Conservation (phyloP, 2,329 filamentous ascomycete species). For the Exophiala bonariae region DNA sequence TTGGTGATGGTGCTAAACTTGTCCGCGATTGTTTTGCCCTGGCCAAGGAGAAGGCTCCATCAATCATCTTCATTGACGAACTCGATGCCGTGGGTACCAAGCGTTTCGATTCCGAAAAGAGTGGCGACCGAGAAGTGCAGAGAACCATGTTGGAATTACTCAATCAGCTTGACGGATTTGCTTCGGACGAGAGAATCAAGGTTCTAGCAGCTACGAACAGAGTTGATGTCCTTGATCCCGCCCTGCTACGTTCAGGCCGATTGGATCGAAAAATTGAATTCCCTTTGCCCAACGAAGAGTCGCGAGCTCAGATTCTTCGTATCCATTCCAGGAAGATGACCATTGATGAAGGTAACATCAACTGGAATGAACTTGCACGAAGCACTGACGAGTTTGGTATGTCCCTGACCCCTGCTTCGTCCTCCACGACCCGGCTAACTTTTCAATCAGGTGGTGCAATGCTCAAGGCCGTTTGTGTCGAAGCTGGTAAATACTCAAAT, state of each 20-base stretch:
- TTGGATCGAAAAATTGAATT: slow-evolving; percentile 98
- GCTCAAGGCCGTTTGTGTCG: slow-evolving; percentile 97
- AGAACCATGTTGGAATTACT: slow-evolving; percentile 98
- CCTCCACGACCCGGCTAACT: too few species aligned
- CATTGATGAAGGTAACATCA: slow-evolving; percentile 78
- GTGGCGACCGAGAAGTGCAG: slow-evolving; percentile 95
- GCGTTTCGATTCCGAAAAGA: slow-evolving; percentile 98
- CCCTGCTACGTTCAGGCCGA: slow-evolving; percentile 85
- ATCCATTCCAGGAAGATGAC: slow-evolving; percentile 99
- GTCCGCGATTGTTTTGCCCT: slow-evolving; percentile 97
- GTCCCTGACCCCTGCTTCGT: too few species aligned
- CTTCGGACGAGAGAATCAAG: slow-evolving; percentile 94
- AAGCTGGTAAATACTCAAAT: slow-evolving; percentile 56
- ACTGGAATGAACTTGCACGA: slow-evolving; percentile 92
- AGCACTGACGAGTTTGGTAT: slow-evolving; percentile 98
- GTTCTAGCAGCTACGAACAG: slow-evolving; percentile 93
- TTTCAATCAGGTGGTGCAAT: slow-evolving; percentile 87
- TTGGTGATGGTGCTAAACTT: slow-evolving; percentile 95
- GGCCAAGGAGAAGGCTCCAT: slow-evolving; percentile 97
- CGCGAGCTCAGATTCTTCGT: slow-evolving; percentile 91
- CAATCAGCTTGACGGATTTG: slow-evolving; percentile 97
- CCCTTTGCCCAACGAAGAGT: slow-evolving; percentile 95
- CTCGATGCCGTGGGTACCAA: slow-evolving; percentile 97
- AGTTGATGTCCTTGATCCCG: slow-evolving; percentile 89
- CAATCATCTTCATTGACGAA: slow-evolving; percentile 99